Percentiles rank a stretch among this genome's conserved stretches.
Conservation (phyloP, 257 asterid species). For the Solanum boliviense region DNA sequence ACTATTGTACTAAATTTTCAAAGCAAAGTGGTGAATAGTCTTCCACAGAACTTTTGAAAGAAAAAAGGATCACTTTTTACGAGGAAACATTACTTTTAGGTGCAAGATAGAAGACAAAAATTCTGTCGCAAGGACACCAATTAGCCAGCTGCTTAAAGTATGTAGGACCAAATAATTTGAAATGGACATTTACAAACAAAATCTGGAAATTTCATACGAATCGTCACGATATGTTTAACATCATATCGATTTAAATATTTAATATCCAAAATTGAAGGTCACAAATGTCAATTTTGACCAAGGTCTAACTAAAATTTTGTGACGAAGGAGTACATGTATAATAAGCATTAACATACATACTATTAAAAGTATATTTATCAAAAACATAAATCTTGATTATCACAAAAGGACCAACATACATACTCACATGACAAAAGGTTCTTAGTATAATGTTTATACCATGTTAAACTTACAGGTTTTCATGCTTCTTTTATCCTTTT, state of each 20-base stretch:
- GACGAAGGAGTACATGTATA: neutral
- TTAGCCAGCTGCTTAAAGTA: neutral
- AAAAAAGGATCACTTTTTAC: neutral
- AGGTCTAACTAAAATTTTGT: neutral
- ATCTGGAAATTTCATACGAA: too few species aligned
- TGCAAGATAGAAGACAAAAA: neutral
- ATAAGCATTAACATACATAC: neutral
- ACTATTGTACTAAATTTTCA: neutral
- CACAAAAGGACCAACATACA: neutral
- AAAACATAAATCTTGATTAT: neutral
- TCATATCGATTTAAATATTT: too few species aligned
- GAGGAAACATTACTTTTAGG: neutral
- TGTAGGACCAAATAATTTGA: neutral
- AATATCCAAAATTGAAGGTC: neutral
- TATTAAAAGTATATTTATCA: neutral
- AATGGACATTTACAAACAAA: neutral
- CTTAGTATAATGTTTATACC: neutral
- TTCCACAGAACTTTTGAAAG: neutral
- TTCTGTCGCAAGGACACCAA: neutral
- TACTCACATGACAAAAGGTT: neutral
- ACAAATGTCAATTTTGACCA: rapidly evolving
- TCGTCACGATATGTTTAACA: too few species aligned
- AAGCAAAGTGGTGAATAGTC: neutral
- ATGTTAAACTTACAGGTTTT: neutral
- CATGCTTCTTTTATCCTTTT: neutral